These are phyloP conservation scores for Trichoderma parareesei DNA, from an alignment of 495 filamentous ascomycete genomes.

Conservation along the genomic window DNA sequence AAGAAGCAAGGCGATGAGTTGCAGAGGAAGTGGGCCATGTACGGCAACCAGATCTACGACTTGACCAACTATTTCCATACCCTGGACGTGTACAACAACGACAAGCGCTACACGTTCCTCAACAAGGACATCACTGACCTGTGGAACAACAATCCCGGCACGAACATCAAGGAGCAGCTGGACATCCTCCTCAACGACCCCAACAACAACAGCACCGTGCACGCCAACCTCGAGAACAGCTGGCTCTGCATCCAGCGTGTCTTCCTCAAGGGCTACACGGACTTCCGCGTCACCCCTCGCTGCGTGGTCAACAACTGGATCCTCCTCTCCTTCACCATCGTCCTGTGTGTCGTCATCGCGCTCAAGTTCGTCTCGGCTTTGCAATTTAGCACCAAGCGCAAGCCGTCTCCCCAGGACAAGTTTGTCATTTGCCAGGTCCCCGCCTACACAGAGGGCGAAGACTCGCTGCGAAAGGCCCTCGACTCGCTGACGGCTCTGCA, in stretches of 20 bases:
- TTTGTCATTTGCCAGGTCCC: conserved; percentile 98
- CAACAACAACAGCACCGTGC: conserved; percentile 25
- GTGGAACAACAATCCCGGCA: conserved; percentile 66
- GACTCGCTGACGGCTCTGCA: conserved; percentile 90
- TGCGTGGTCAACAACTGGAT: conserved; percentile 93
- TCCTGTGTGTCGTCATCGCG: conserved; percentile 70
- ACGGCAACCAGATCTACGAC: conserved; percentile 72
- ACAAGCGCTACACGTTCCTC: conserved; percentile 56
- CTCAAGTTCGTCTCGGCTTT: conserved; percentile 91
- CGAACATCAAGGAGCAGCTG: conserved; percentile 64
- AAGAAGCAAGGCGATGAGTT: conserved; percentile 55
- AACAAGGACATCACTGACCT: conserved; percentile 52
- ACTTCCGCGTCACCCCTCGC: conserved; percentile 67
- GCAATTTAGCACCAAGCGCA: conserved; percentile 86
- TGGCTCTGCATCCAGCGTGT: conserved; percentile 73
- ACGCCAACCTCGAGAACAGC: conserved; percentile 43
- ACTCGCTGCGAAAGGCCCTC: conserved; percentile 81
- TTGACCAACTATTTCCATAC: conserved; percentile 87
- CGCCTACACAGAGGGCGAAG: conserved; percentile 96
- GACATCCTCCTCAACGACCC: conserved; percentile 33
- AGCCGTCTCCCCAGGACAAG: conserved; percentile 87
- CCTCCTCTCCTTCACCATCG: conserved; percentile 73
- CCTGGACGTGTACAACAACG: conserved; percentile 36
- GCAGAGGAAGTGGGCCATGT: conserved; percentile 70
- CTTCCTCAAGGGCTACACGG: conserved; percentile 75